These are phyloP conservation scores for Trametes elegans DNA, from an alignment of 768 basidiomycete genomes.

Conservation along the genomic window DNA sequence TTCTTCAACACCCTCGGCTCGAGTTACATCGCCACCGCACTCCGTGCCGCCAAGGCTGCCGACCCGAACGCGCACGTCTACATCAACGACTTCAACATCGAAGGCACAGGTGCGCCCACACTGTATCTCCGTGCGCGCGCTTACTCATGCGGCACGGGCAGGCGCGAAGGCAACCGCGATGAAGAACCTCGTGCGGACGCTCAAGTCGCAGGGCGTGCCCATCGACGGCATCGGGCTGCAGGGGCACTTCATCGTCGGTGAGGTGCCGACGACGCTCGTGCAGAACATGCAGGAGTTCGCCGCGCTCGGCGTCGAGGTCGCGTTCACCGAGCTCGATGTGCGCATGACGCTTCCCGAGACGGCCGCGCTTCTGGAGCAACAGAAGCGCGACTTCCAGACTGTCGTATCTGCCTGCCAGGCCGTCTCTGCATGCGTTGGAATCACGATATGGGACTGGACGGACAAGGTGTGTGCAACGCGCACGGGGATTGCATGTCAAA, in stretches of 20 bases:
- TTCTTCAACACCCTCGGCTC: conserved; percentile 53
- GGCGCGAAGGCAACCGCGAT: conserved; percentile 58
- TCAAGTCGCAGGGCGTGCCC: conserved; percentile 48
- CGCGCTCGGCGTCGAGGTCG: conserved; percentile 61
- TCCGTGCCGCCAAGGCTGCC: conserved; percentile 48
- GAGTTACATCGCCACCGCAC: conserved; percentile 48
- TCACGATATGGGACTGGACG: conserved; percentile 43
- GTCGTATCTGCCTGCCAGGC: conserved; percentile 51
- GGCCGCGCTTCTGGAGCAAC: conserved; percentile 48
- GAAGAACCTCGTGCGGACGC: conserved; percentile 48
- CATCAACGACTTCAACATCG: conserved; percentile 42
- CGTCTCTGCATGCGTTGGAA: conserved; percentile 33
- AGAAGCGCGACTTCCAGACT: conserved; percentile 53
- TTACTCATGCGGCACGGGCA: background rate
- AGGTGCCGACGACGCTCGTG: conserved; percentile 46
- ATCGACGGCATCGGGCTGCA: conserved; percentile 64
- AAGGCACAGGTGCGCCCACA: conserved; percentile 32
- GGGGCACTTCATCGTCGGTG: conserved; percentile 57
- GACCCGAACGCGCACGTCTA: conserved; percentile 58
- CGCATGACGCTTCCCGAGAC: conserved; percentile 61
- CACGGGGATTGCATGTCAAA: no score
- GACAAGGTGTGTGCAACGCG: conserved; percentile 28
- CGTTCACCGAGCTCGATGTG: conserved; percentile 67
- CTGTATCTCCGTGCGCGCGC: no score
- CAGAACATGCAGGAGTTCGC: conserved; percentile 50